Conservation (phyloP, 768 basidiomycete species). For the Crucibulum laeve region DNA sequence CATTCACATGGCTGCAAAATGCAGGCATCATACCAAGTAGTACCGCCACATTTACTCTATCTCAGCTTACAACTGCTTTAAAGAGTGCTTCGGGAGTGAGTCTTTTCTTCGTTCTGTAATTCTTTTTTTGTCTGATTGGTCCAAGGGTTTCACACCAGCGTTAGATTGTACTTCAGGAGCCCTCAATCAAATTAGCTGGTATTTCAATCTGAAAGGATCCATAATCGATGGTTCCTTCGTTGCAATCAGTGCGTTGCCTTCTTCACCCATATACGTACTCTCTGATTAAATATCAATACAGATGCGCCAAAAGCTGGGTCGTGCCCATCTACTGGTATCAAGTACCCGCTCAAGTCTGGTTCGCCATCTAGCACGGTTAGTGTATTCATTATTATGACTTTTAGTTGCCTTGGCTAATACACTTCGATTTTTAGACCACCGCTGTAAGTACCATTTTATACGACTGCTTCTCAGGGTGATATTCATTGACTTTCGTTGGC, state of each 20-base stretch:
- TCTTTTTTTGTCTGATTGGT: constrained; percentile 3
- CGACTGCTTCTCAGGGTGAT: neutral
- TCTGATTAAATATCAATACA: constrained; percentile 14
- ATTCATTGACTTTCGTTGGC: neutral
- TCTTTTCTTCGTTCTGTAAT: neutral
- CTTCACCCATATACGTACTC: neutral
- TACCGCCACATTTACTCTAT: constrained; percentile 52
- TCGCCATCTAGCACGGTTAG: constrained; percentile 24
- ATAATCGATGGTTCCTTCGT: constrained; percentile 61
- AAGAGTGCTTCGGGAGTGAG: constrained; percentile 47
- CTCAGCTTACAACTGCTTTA: constrained; percentile 49
- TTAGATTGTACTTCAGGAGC: constrained; percentile 24
- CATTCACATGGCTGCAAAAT: constrained; percentile 64
- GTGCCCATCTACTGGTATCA: constrained; percentile 55
- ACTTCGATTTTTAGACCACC: constrained; percentile 6
- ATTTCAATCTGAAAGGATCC: constrained; percentile 65
- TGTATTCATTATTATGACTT: neutral
- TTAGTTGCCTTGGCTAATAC: neutral
- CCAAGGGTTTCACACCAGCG: constrained; percentile 40
- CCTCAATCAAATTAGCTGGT: constrained; percentile 47
- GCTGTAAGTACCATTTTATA: constrained; percentile 8
- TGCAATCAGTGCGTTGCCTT: constrained; percentile 42
- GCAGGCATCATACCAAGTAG: constrained; percentile 74
- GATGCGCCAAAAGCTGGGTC: constrained; percentile 45
- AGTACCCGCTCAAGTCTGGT: constrained; percentile 54